Evolutionary conservation across 805 yeast genomes (phyloP).

Genomic region (Candida ponderosae): DNA sequence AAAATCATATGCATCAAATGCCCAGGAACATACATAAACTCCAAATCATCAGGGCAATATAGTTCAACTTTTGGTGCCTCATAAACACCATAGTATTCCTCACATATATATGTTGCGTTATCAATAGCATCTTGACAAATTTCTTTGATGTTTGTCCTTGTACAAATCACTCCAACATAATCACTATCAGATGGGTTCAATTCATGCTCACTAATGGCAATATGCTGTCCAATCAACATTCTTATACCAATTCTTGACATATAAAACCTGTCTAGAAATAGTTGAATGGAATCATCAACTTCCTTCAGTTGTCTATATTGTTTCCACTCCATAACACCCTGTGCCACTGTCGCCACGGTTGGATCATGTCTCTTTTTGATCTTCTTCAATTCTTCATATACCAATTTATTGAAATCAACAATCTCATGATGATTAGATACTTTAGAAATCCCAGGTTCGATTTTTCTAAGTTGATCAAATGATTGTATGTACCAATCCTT

Average conservation of each 20-base stretch:
- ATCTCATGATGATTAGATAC: slow-evolving; percentile 18
- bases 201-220: slow-evolving; percentile 67
- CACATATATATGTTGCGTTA: slow-evolving; percentile 84
- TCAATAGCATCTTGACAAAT: slow-evolving; percentile 85
- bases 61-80: slow-evolving; percentile 82
- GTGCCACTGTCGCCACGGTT: slow-evolving; percentile 86
- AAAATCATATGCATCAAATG: slow-evolving; percentile 87
- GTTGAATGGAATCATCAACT: slow-evolving; percentile 68
- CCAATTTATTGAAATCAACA: slow-evolving; percentile 62
- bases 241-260: slow-evolving; percentile 89
- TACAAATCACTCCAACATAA: slow-evolving; percentile 85
- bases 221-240: slow-evolving; percentile 92
- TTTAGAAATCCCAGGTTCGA: slow-evolving; percentile 2
- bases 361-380: slow-evolving; percentile 87
- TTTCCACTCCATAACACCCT: slow-evolving; percentile 91
- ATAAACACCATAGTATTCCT: slow-evolving; percentile 79
- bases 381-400: slow-evolving; percentile 55
- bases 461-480: slow-evolving; percentile 63
- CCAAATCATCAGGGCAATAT: slow-evolving; percentile 56
- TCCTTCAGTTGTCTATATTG: slow-evolving; percentile 35
- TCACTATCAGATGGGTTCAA: slow-evolving; percentile 29
- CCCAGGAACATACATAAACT: slow-evolving; percentile 89
- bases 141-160: slow-evolving; percentile 76
- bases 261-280: slow-evolving; percentile 78
- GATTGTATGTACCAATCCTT: slow-evolving; percentile 88